These are phyloP conservation scores for Carex parvula DNA, from an alignment of 176 grass and related monocot species.

Conservation along the genomic window DNA sequence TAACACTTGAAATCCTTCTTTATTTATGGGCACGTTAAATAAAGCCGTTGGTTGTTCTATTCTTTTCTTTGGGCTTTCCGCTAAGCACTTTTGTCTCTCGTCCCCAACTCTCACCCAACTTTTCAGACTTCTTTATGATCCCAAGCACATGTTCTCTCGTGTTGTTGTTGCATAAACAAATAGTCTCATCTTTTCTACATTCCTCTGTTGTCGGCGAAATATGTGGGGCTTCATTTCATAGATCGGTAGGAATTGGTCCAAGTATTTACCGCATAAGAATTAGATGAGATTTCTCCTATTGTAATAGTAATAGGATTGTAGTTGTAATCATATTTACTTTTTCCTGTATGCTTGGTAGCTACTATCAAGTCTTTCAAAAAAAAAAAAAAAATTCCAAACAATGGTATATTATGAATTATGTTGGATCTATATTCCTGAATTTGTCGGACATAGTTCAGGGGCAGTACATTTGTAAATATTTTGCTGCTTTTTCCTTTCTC, in stretches of 20 bases:
- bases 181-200: constrained; percentile 5
- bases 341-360: no score
- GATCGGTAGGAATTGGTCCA: neutral
- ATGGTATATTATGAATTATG: neutral
- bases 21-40: constrained; percentile 29
- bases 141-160: constrained; percentile 5
- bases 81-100: neutral
- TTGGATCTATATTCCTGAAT: neutral
- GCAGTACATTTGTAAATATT: neutral
- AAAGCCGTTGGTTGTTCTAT: neutral
- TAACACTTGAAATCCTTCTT: neutral
- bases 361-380: no score
- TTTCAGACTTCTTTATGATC: constrained; percentile 11
- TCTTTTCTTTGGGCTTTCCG: neutral
- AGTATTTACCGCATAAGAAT: neutral
- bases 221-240: neutral
- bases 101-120: constrained; percentile 21
- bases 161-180: constrained; percentile 7
- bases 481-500: neutral
- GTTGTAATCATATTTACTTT: no score
- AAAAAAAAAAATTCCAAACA: no score
- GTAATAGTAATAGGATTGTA: no score
- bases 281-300: neutral
- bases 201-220: constrained; percentile 28
- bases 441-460: neutral